Evolutionary conservation across 1,284 basidiomycete species (phyloP).

Genomic region (Flammula alnicola): DNA sequence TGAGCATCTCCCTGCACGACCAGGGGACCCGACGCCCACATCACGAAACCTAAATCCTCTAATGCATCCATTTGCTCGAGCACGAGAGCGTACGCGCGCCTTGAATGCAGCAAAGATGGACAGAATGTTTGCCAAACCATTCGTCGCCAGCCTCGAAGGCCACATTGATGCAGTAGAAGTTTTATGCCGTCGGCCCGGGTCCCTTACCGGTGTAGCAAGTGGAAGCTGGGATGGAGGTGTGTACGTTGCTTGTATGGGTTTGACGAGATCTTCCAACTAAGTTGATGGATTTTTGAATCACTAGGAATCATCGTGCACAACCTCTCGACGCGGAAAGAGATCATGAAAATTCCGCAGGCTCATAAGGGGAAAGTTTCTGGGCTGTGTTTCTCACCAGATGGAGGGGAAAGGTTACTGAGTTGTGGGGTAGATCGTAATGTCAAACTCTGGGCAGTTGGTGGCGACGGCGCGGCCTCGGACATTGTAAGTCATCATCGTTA

Average conservation of each 20-base stretch:
- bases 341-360: slow-evolving; percentile 77
- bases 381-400: slow-evolving; percentile 72
- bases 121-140: slow-evolving; percentile 96
- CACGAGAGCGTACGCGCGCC: slow-evolving; percentile 93
- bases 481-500: slow-evolving; percentile 26
- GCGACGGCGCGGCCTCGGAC: slow-evolving; percentile 25
- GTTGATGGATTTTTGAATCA: slow-evolving; percentile 7
- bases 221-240: slow-evolving; percentile 95
- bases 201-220: slow-evolving; percentile 85
- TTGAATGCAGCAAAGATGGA: slow-evolving; percentile 97
- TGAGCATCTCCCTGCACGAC: slow-evolving; percentile 69
- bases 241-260: slow-evolving; percentile 33
- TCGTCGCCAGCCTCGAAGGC: slow-evolving; percentile 89
- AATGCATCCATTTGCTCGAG: slow-evolving; percentile 92
- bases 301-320: slow-evolving; percentile 90
- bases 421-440: slow-evolving; percentile 92
- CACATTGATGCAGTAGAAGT: slow-evolving; percentile 97
- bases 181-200: slow-evolving; percentile 78
- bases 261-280: slow-evolving; percentile 8
- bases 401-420: slow-evolving; percentile 77
- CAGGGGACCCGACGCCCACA: slow-evolving; percentile 84
- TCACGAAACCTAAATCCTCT: slow-evolving; percentile 93
- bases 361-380: slow-evolving; percentile 95
- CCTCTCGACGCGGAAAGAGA: slow-evolving; percentile 68
- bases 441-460: slow-evolving; percentile 82